Conservation (phyloP, 2,329 filamentous ascomycete genomes). For the Penicillium sp. region DNA sequence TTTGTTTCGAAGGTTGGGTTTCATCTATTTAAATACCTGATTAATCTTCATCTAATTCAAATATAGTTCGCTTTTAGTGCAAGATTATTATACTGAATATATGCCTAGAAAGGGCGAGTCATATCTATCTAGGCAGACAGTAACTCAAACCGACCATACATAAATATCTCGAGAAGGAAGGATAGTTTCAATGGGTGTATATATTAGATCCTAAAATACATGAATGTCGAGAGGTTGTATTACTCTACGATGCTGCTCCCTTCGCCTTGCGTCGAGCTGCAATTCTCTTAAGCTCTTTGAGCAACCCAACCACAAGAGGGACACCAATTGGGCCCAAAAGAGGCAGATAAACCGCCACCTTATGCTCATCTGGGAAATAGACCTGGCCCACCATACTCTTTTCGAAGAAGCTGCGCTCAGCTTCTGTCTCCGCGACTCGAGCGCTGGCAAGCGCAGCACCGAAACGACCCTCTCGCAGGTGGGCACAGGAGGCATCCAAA, state of each 20-base stretch:
- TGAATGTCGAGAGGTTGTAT: not conserved
- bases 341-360: constrained; percentile 92
- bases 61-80: not conserved
- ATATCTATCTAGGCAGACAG: not conserved
- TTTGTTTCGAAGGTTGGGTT: not conserved
- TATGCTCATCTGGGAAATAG: constrained; percentile 98
- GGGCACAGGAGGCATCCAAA: constrained; percentile 72
- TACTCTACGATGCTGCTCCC: constrained; percentile 14
- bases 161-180: not conserved
- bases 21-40: not conserved
- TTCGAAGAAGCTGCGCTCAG: constrained; percentile 94
- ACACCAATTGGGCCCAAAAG: constrained; percentile 88
- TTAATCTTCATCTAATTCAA: not conserved
- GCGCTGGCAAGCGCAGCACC: constrained; percentile 73
- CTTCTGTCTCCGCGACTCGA: constrained; percentile 79
- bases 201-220: constrained; percentile 10
- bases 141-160: not conserved
- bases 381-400: constrained; percentile 99
- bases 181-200: constrained; percentile 6
- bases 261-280: constrained; percentile 33
- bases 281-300: constrained; percentile 73
- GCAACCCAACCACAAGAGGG: constrained; percentile 75
- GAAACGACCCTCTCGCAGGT: constrained; percentile 62
- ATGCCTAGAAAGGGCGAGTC: not conserved
- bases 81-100: not conserved